Conservation (phyloP, 2,329 filamentous ascomycete genomes). For the Cryphonectria radicalis region DNA sequence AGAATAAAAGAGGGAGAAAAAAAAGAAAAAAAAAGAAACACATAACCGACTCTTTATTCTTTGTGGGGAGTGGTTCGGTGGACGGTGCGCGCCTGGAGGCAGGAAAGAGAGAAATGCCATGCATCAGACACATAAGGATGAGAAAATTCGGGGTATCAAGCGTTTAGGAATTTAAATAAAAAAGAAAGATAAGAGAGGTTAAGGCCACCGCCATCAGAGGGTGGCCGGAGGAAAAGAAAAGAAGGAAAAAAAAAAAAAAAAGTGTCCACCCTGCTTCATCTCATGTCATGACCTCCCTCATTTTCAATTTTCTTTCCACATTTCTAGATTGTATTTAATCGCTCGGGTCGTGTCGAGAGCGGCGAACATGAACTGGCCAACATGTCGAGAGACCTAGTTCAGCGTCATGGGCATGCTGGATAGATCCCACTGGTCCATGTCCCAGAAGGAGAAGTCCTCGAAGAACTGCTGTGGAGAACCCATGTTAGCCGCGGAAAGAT, state of each 20-base stretch:
- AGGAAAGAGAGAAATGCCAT: not conserved
- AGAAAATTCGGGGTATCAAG: constrained; percentile 13
- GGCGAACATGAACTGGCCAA: not conserved
- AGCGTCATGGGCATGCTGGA: constrained; percentile 19
- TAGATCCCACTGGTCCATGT: constrained; percentile 44
- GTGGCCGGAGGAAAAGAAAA: not conserved
- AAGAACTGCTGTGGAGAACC: constrained; percentile 18
- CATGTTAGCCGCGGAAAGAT: constrained; percentile 4
- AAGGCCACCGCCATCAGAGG: not conserved
- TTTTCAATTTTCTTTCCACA: not conserved
- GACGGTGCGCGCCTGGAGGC: not conserved
- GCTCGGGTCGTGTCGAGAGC: not conserved
- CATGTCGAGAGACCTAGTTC: not conserved
- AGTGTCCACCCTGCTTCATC: not conserved
- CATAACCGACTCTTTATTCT: not conserved
- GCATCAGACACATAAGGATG: not conserved
- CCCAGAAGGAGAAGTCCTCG: constrained; percentile 36
- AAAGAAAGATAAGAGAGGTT: not conserved
- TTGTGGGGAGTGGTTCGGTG: not conserved
- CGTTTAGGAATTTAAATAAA: not conserved
- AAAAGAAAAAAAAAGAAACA: not conserved
- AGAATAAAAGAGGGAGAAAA: too few relatives aligned
- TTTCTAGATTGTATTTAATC: not conserved
- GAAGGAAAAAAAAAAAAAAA: too few relatives aligned
- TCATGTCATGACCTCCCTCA: not conserved